Conservation (phyloP, 1,284 basidiomycete genomes). For the Golubevia pallescens region DNA sequence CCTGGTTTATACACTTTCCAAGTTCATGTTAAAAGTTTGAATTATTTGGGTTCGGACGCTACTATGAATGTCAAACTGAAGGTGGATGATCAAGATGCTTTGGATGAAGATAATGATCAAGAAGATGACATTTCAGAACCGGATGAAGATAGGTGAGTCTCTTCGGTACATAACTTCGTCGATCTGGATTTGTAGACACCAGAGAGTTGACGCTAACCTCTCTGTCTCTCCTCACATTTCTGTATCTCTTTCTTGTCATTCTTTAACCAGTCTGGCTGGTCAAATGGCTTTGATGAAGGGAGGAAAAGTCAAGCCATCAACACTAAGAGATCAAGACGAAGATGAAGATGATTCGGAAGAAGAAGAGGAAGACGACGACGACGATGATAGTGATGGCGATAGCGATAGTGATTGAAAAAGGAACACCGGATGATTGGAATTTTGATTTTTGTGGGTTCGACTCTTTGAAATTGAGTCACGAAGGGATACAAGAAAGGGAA, state of each 20-base stretch:
- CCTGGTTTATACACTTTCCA: constrained; percentile 89
- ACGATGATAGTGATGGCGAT: no score
- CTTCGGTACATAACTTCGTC: no score
- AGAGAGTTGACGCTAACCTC: constrained; percentile 65
- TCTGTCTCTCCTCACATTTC: constrained; percentile 68
- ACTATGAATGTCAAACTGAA: constrained; percentile 64
- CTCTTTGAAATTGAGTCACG: no score
- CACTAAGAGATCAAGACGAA: no score
- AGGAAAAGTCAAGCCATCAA: constrained; percentile 76
- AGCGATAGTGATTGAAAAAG: no score
- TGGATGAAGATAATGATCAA: constrained; percentile 21
- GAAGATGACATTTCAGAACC: constrained; percentile 64
- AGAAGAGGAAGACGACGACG: no score
- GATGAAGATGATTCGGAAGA: no score
- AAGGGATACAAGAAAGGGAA: no score
- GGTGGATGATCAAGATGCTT: constrained; percentile 75
- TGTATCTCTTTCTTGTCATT: not conserved
- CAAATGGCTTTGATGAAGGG: constrained; percentile 99
- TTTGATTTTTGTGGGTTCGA: no score
- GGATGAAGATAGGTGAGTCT: constrained; percentile 44
- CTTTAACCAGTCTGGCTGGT: constrained; percentile 82
- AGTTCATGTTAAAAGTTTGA: constrained; percentile 82
- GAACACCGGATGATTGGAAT: no score
- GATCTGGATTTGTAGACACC: no score
- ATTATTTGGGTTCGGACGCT: constrained; percentile 80